phyloP scores from a whole-genome alignment of 2,329 filamentous ascomycete genomes.

The Pseudogymnoascus sp. region DNA sequence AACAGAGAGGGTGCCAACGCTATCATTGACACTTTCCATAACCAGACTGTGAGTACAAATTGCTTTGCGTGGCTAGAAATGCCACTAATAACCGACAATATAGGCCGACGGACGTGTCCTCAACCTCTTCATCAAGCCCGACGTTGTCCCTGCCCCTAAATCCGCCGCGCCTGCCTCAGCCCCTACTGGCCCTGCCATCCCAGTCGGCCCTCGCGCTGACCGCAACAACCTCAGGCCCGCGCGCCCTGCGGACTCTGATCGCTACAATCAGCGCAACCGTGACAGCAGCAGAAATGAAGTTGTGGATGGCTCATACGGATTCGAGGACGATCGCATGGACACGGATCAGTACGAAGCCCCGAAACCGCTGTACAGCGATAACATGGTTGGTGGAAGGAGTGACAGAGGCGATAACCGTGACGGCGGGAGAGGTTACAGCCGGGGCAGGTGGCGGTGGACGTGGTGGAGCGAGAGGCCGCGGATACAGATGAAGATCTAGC shows the following conservation, averaged over 20 bases:
- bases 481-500: slow-evolving; percentile 21
- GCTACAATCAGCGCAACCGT: slow-evolving; percentile 21
- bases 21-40: slow-evolving; percentile 70
- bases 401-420: slow-evolving; percentile 17
- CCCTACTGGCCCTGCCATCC: slow-evolving; percentile 17
- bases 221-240: slow-evolving; percentile 16
- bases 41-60: slow-evolving; percentile 57
- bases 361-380: slow-evolving; percentile 28
- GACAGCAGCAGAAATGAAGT: slow-evolving; percentile 25
- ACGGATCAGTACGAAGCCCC: slow-evolving; percentile 23
- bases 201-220: slow-evolving; percentile 27
- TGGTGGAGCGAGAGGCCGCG: slow-evolving; percentile 15
- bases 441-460: slow-evolving; percentile 19
- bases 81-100: slow-evolving; percentile 18
- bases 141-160: slow-evolving; percentile 20
- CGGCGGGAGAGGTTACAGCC: slow-evolving; percentile 18
- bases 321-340: slow-evolving; percentile 29
- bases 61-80: neutral
- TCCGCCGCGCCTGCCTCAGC: slow-evolving; percentile 8
- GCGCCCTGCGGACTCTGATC: slow-evolving; percentile 19
- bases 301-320: slow-evolving; percentile 31
- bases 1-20: slow-evolving; percentile 66
- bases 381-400: slow-evolving; percentile 20
- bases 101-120: slow-evolving; percentile 69
- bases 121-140: slow-evolving; percentile 64